phyloP scores from a whole-genome alignment of 2,329 filamentous ascomycete genomes.

The Penicillium sp. region DNA sequence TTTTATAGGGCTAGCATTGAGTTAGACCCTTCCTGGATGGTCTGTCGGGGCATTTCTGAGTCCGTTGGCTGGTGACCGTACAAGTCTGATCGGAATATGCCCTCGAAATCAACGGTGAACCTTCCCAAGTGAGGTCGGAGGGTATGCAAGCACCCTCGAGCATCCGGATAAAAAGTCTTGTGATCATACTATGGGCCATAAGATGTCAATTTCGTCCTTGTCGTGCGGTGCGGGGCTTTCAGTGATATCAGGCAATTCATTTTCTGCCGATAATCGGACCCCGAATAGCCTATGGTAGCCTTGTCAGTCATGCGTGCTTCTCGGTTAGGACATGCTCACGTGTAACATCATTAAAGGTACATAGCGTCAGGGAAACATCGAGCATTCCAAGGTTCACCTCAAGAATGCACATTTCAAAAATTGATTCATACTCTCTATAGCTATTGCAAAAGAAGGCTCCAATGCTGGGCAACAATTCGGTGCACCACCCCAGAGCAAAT shows the following conservation, averaged over 20 bases:
- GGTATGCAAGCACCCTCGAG: not conserved
- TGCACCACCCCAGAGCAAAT: conserved; percentile 1
- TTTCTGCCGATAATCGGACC: no score
- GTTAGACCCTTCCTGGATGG: no score
- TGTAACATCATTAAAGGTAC: no score
- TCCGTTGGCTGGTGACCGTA: not conserved
- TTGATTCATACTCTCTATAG: conserved; percentile 8
- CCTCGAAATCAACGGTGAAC: not conserved
- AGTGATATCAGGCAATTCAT: no score
- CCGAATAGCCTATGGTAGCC: no score
- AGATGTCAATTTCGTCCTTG: not conserved
- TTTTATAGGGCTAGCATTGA: no score
- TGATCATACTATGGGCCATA: not conserved
- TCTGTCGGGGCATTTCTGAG: no score
- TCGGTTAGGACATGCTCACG: no score
- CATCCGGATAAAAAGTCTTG: not conserved
- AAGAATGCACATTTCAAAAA: not conserved
- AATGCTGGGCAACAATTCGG: conserved; percentile 2
- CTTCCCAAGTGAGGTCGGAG: not conserved
- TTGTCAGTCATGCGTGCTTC: no score
- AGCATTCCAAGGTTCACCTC: no score
- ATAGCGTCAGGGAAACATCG: no score
- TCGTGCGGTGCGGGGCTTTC: not conserved
- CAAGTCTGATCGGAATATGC: not conserved
- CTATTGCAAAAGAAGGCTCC: not conserved